Percentiles rank a stretch among this genome's conserved stretches.
Evolutionary conservation across 1,139 yeast genomes (phyloP).

Genomic region (Magnusiomyces clavatus): DNA sequence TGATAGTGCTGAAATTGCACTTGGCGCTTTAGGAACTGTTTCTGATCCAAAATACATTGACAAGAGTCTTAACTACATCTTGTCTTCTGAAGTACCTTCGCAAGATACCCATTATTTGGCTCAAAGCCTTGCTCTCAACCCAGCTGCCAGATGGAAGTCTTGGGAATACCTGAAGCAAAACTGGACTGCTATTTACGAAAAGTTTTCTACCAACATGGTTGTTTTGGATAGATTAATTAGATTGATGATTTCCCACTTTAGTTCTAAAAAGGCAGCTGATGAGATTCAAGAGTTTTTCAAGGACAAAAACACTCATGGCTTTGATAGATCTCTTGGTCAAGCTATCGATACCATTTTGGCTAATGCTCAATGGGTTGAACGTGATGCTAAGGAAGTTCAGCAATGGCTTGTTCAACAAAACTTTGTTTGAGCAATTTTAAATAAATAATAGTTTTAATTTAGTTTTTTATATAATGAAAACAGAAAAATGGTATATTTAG

Average conservation of each 20-base stretch:
- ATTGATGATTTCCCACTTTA: conserved; percentile 43
- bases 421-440: conserved; percentile 10
- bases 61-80: conserved; percentile 36
- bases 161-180: conserved; percentile 52
- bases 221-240: conserved; percentile 59
- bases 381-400: conserved; percentile 30
- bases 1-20: conserved; percentile 61
- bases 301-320: conserved; percentile 44
- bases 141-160: conserved; percentile 41
- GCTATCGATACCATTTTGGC: conserved; percentile 27
- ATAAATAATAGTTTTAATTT: too few species aligned
- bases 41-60: conserved; percentile 34
- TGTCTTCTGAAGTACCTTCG: conserved; percentile 44
- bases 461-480: too few species aligned
- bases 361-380: conserved; percentile 27
- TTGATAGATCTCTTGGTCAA: conserved; percentile 29
- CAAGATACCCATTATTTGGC: conserved; percentile 66
- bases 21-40: conserved; percentile 54
- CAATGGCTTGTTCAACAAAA: conserved; percentile 23
- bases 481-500: too few species aligned
- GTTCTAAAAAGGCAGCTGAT: conserved; percentile 36
- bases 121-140: conserved; percentile 45
- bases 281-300: conserved; percentile 47
- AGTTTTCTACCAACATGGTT: conserved; percentile 50
- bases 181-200: conserved; percentile 42